Base-by-base conservation (phyloP, 73 alveolate species). In the Symbiodinium pilosum region DNA sequence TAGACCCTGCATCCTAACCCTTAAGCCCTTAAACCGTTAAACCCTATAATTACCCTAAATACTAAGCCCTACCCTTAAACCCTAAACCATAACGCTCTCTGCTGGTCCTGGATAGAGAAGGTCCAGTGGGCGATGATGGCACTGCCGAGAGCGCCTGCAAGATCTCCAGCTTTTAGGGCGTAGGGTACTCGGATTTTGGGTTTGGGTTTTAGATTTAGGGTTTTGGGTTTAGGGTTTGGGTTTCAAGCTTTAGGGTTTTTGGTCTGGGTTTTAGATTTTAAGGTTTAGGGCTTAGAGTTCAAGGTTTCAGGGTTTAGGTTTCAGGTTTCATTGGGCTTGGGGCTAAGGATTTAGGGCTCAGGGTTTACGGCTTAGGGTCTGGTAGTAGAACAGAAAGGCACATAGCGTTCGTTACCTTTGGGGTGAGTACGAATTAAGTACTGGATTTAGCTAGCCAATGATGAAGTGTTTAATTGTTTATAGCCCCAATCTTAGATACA, bases 111-210 rank as follows among this genome's bases (percentile, higher is more conserved):
- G 40, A 73, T 92, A 30, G 98, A 92, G 92, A 92, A 92, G 92
- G 92, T 75, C 92, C 92, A 92, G 36, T 92, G 98, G 43, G 92
- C 98, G 84, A 92, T 51, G 92, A 92, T 75, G 84, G 98, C 98
- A 43, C 98, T 73, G 36, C 98, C 98, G 84, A 92, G 43, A 4
- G 98, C 98, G 24, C 92, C 98, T 77, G 77, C 2, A 11, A 38
- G 44, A n/a, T n/a, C 21, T 5, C 38, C 21, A 3, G 11, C 40
- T 6, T 47, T 47, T 6, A 47, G 59, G 59, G 6, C 59, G 59
- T 47, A 47, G 59, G 59, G 59, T 47, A n/a, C n/a, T n/a, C n/a
- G n/a, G n/a, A n/a, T n/a, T n/a, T n/a, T n/a, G n/a, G n/a, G n/a
- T n/a, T n/a, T n/a, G n/a, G n/a, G n/a, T n/a, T n/a, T n/a, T n/a